Evolutionary conservation across 1,284 basidiomycete genomes (phyloP), one percentile per base, ranked within the genome.

Genomic region (Puccinia hordei): DNA sequence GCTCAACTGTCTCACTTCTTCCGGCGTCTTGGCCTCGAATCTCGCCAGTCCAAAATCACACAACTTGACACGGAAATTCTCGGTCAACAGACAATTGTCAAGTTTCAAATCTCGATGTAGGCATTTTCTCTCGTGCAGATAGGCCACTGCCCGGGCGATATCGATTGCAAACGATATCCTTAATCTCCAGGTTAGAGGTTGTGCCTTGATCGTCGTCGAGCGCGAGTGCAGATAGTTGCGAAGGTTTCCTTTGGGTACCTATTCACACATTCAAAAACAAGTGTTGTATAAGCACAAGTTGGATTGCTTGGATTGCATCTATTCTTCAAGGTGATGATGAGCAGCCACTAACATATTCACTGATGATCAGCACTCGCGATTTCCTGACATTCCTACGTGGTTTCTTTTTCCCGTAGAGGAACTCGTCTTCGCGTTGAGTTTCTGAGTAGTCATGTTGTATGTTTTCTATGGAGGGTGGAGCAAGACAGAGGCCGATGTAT

Each of bases 21-120:
- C 94, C 76, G 91, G 92, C 84, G 93, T 95, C 44, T 93, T 89
- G 0, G 93, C 93, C 0, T 94, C 94, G 83, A 98, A 97, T 55
- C 94, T 89, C 1, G 94, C 93, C 84, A 95, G 96, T 10, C 95
- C 95, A 86, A 98, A 98, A 85, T 98, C 96, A 51, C 94, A 96
- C 83, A 98, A 91, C 87, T 98, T 99, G 85, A 98, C 89, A 66
- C 96, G 90, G 38, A 94, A 92, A 84, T 98, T 98, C 53, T 91
- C 88, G 0, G 95, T 98, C 53, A 98, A 91, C 49, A 98, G 90
- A n/a, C 98, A 88, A 84, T 99, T 99, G 87, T 98, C 95, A 57
- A 95, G 94, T 86, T 99, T 99, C 82, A 98, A 89, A 86, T 99
- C 96, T 22, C 89, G 87, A 82, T 90, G 89, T 79, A 90, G 87